Percentiles rank a stretch among this genome's conserved stretches.
Evolutionary conservation across 2,329 filamentous ascomycete genomes (phyloP).

Genomic region (Penicillium nordicum): DNA sequence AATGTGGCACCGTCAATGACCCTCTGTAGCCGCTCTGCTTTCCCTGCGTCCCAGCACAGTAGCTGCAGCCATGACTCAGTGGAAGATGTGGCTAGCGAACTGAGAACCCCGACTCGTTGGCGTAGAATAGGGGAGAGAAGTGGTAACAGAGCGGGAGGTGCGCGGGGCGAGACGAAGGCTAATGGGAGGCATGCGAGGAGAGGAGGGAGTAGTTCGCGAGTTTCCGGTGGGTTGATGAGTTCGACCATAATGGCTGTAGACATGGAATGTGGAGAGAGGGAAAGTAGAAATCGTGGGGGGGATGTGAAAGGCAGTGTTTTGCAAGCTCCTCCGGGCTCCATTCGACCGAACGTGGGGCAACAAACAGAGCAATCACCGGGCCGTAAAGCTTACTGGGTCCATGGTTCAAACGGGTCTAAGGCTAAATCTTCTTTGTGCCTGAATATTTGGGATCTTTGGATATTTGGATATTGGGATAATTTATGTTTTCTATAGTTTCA

Average conservation of each 20-base stretch:
- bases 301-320: neutral
- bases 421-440: neutral
- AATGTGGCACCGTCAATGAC: slow-evolving; percentile 54
- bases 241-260: slow-evolving; percentile 47
- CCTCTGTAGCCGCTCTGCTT: slow-evolving; percentile 52
- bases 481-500: neutral
- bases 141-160: slow-evolving; percentile 59
- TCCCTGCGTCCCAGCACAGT: slow-evolving; percentile 56
- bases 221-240: slow-evolving; percentile 53
- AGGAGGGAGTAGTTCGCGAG: slow-evolving; percentile 57
- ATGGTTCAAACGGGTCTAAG: neutral
- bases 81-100: slow-evolving; percentile 41
- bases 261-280: slow-evolving; percentile 1
- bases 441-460: neutral
- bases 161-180: slow-evolving; percentile 56
- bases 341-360: slow-evolving; percentile 17
- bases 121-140: slow-evolving; percentile 62
- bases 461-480: too few relatives aligned
- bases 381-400: neutral
- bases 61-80: slow-evolving; percentile 57
- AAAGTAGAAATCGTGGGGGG: slow-evolving; percentile 1
- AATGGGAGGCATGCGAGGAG: slow-evolving; percentile 62
- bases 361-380: slow-evolving; percentile 9
- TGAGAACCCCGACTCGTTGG: slow-evolving; percentile 58
- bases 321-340: slow-evolving; percentile 11